Base-by-base conservation (phyloP, 2,329 filamentous ascomycete genomes). In the Colletotrichum sublineola region DNA sequence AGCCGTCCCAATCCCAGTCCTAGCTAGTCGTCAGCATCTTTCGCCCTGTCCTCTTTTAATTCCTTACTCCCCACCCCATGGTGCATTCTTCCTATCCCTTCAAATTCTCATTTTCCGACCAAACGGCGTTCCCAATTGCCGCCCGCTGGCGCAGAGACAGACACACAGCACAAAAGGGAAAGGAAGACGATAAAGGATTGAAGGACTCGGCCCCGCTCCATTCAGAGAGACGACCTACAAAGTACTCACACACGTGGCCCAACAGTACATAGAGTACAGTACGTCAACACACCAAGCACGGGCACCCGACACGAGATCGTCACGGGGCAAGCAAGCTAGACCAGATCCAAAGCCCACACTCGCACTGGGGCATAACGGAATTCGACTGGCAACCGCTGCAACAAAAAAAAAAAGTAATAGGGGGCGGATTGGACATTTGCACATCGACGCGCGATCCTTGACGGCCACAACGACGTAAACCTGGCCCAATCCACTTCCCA, bases 1-100 rank as follows among this genome's bases (percentile, higher is more conserved):
- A 20, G 14, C 14, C 50, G 24, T 61, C 31, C 42, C 15, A 44
- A 8, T 20, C 7, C 18, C 42, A 60, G 38, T 60, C 38, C 7
- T 29, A 61, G 29, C 5, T 4, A 36, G 36, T 36, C 36, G 24
- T 29, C 42, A 2, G 36, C 44, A 33, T 44, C 40, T 53, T 50
- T 52, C 64, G 12, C 40, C 24, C 40, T 61, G 57, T 52, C 40
- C 55, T 70, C 66, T 70, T 70, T 73, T 73, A 69, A 55, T 65
- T 65, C 67, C 66, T 33, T 60, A 65, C 53, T 63, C 68, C 61
- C 61, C 61, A 63, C 52, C 70, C 70, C 65, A 67, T 66, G 46
- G 61, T 44, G 42, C 70, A 56, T 65, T 50, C 60, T 48, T 73
- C 24, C 33, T n/a, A 56, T 57, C 56, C 66, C 67, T 61, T 61